Evolutionary conservation across 2,329 filamentous ascomycete species (phyloP).

Genomic region (Pseudogymnoascus sp.): DNA sequence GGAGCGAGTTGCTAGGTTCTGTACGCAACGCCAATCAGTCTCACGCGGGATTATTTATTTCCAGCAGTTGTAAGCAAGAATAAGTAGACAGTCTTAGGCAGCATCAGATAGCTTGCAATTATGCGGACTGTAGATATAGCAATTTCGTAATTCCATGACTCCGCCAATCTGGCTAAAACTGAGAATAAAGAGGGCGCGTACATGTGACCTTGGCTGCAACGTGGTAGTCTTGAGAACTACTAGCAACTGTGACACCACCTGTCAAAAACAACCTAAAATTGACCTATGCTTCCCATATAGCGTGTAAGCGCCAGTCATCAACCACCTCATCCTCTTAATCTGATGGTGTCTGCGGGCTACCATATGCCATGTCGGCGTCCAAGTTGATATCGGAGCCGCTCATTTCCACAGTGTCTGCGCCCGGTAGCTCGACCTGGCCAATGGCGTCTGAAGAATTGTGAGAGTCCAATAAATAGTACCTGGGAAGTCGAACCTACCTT

Average conservation of each 20-base stretch:
- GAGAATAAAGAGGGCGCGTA: not conserved
- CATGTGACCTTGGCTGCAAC: not conserved
- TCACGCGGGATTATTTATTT: not conserved
- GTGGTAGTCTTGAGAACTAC: not conserved
- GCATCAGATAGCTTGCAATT: not conserved
- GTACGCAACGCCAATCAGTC: not conserved
- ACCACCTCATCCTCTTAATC: not conserved
- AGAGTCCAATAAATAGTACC: not conserved
- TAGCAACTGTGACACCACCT: not conserved
- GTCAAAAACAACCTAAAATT: not conserved
- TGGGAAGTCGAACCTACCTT: not conserved
- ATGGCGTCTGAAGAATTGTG: not conserved
- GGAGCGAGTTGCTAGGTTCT: not conserved
- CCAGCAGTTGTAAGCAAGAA: not conserved
- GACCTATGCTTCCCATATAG: not conserved
- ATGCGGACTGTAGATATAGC: not conserved
- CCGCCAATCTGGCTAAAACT: not conserved
- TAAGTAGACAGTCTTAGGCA: not conserved
- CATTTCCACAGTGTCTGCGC: not conserved
- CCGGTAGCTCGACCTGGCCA: not conserved
- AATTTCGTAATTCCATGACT: not conserved
- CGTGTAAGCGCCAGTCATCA: not conserved
- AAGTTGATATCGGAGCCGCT: not conserved
- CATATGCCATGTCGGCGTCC: not conserved
- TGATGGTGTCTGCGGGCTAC: not conserved